These are phyloP conservation scores for Themeda triandra DNA, from an alignment of 176 grass and related monocot species.

Conservation along the genomic window DNA sequence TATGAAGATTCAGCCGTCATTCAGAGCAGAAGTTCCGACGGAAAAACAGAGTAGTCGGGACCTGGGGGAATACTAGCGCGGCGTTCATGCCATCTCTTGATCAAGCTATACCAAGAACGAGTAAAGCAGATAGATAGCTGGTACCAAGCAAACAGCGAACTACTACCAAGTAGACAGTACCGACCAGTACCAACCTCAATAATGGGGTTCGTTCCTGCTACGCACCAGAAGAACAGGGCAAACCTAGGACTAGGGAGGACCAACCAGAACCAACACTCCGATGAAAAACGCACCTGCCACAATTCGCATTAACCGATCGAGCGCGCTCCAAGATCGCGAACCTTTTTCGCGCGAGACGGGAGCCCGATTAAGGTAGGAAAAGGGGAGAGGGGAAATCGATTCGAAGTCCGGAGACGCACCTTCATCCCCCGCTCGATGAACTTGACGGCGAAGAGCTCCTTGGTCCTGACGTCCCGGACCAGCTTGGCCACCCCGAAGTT, in stretches of 20 bases:
- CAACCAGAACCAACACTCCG: neutral
- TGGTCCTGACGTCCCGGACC: conserved; percentile 74
- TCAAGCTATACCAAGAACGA: neutral
- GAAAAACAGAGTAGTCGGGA: neutral
- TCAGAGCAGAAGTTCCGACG: neutral
- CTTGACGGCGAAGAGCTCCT: conserved; percentile 90
- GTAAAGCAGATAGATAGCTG: neutral
- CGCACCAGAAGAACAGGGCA: conserved; percentile 20
- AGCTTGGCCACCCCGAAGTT: conserved; percentile 98
- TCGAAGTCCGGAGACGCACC: conserved; percentile 29
- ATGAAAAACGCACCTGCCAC: neutral
- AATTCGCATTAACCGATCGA: conserved; percentile 25
- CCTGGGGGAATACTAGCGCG: neutral
- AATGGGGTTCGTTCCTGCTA: neutral
- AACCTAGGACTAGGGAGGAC: neutral
- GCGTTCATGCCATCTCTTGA: conserved; percentile 1
- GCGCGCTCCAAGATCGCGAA: neutral
- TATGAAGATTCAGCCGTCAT: neutral
- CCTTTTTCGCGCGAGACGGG: neutral
- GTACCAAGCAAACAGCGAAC: neutral
- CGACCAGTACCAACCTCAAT: neutral
- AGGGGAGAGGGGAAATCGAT: neutral
- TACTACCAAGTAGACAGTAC: neutral
- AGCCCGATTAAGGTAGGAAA: neutral
- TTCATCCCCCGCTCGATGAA: conserved; percentile 94